A percentile compares a stretch with the other conserved stretches of the same genome.
phyloP scores from a whole-genome alignment of 768 basidiomycete species.

The Lactarius deliciosus region DNA sequence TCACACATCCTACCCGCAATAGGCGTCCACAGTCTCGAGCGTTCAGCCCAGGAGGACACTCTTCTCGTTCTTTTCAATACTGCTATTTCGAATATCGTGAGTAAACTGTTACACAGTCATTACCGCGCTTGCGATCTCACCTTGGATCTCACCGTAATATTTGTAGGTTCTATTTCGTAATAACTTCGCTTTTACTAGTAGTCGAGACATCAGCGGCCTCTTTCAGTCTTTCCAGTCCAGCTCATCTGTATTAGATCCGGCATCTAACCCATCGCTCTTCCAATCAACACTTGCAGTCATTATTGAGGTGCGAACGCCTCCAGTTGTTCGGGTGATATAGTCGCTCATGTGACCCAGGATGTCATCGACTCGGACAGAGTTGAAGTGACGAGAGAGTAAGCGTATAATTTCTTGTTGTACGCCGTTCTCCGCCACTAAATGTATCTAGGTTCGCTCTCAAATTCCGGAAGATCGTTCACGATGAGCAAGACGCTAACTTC shows the following conservation, averaged over 20 bases:
- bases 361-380: slow-evolving; percentile 59
- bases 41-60: slow-evolving; percentile 54
- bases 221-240: slow-evolving; percentile 62
- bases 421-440: background rate
- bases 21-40: slow-evolving; percentile 63
- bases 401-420: background rate
- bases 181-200: slow-evolving; percentile 51
- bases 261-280: slow-evolving; percentile 56
- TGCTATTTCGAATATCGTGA: slow-evolving; percentile 46
- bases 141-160: background rate
- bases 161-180: slow-evolving; percentile 58
- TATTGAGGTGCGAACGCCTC: slow-evolving; percentile 48
- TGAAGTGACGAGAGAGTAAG: slow-evolving; percentile 58
- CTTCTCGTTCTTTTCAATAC: background rate
- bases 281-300: slow-evolving; percentile 58
- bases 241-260: slow-evolving; percentile 55
- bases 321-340: background rate
- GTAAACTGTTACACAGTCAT: background rate
- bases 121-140: background rate
- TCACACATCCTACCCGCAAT: background rate
- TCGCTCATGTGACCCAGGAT: slow-evolving; percentile 37
- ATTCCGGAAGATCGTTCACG: slow-evolving; percentile 57
- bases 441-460: slow-evolving; percentile 49
- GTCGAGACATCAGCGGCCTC: slow-evolving; percentile 55
- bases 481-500: slow-evolving; percentile 47